Base-by-base conservation (phyloP, 352 stramenopile species). In the Phytopythium kandeliae region DNA sequence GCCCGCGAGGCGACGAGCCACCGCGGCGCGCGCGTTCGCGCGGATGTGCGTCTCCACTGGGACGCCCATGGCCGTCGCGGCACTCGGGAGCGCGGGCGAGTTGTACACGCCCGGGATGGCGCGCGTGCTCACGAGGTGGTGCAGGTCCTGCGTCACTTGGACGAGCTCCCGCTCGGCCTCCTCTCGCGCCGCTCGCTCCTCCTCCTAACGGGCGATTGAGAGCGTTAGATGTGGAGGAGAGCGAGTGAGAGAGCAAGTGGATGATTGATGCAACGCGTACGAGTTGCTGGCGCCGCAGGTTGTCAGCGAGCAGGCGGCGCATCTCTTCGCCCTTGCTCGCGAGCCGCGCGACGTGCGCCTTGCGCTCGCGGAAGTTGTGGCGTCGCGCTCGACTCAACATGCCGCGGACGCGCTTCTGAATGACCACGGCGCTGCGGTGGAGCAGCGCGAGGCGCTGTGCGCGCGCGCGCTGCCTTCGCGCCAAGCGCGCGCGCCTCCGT, bases 41-140 rank as follows among this genome's bases (percentile, higher is more conserved):
- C 61, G 68, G 24, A 89, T 89, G 40, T 85, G 78, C 2, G 52
- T 71, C 55, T 86, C 78, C 21, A 88, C 70, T 0, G 77, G 70
- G 4, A 86, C 62, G 2, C 74, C 72, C 50, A 86, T 85, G 10
- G 73, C 71, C 4, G 71, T 86, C 15, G 62, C 63, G 3, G 48
- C 65, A 0, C 45, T n/a, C 16, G 62, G 54, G 7, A 64, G 56
- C 26, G 63, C 67, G 0, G 69, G 69, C 1, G 78, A 78, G 46
- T 83, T 86, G 58, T 76, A 86, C n/a, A 89, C 67, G 15, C 78
- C 78, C 12, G 78, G 42, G 15, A 84, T 65, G 16, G 67, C 49
- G 1, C 59, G 69, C 7, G 71, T 87, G 26, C 78, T 85, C 15
- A 86, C 63, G 13, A 87, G 60, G 37, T 89, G 75, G 45, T 87